phyloP scores from a whole-genome alignment of 202 grass and related monocot genomes.

The Eragrostis tef region DNA sequence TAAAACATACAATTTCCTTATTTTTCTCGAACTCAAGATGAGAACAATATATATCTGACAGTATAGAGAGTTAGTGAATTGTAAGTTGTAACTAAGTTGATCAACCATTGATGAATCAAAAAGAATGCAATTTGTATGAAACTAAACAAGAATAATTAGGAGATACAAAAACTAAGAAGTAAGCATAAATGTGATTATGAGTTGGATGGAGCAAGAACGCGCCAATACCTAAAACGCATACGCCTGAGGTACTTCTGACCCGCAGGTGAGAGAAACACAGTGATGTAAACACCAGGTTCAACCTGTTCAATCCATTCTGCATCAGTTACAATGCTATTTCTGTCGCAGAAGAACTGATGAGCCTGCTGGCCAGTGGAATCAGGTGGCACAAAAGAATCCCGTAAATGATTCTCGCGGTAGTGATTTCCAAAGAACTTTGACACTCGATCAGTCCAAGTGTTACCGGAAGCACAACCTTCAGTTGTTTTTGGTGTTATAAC shows the following conservation, averaged over 20 bases:
- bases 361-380: conserved; percentile 42
- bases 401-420: conserved; percentile 29
- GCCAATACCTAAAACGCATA: conserved; percentile 65
- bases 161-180: conserved; percentile 3
- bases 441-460: conserved; percentile 19
- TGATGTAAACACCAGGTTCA: conserved; percentile 72
- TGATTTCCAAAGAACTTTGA: conserved; percentile 44
- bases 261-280: conserved; percentile 53
- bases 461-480: conserved; percentile 26
- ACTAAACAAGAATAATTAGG: background rate
- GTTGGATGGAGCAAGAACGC: conserved; percentile 21
- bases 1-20: background rate
- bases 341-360: conserved; percentile 39
- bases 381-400: conserved; percentile 31
- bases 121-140: background rate
- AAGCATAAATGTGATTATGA: background rate
- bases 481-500: conserved; percentile 54
- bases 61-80: background rate
- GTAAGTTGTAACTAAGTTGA: background rate
- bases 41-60: background rate
- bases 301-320: conserved; percentile 64
- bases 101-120: background rate
- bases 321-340: conserved; percentile 44
- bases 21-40: background rate
- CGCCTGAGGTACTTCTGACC: conserved; percentile 62